Base-by-base conservation (phyloP, 2,329 filamentous ascomycete genomes). In the Penicillium sp. region DNA sequence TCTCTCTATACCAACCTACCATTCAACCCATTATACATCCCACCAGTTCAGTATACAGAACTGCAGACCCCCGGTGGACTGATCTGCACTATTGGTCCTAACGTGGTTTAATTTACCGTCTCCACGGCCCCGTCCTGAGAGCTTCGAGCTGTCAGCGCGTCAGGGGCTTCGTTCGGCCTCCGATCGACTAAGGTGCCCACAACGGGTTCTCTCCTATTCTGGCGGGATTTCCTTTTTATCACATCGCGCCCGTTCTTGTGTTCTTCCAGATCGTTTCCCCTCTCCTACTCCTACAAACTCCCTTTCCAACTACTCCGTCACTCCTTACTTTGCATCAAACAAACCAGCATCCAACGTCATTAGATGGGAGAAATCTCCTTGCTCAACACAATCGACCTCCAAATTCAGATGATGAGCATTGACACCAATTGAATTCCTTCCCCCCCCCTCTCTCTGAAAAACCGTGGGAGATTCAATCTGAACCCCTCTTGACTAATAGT, bases 181-280 rank as follows among this genome's bases (percentile, higher is more conserved):
- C 62, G 64, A 66, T 67, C 61, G 55, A 61, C 61, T 67, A 64
- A 19, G 46, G 54, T 54, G 29, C 51, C 70, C 66, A 71, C 68
- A 63, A 69, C 66, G 70, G 73, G 66, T 71, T 71, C 65, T 69
- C 70, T 71, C 69, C 69, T 70, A 70, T 65, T 67, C 57, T 73
- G 68, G 68, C 60, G 67, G 59, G 68, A 67, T 52, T 63, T 64
- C 61, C 63, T 61, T 63, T 63, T 66, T 63, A 61, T 67, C 65
- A 63, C 61, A 63, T 67, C 61, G 62, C 66, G 64, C 63, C 65
- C 62, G 27, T 65, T 66, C 61, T 56, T 62, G 62, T 56, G 57
- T 56, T 61, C 58, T 62, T 55, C 61, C 53, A 53, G 49, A 57
- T 58, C 56, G 43, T 49, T 52, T 56, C 54, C 52, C 27, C 55